Conservation (phyloP, 2,329 filamentous ascomycete genomes). For the Coniochaeta sp. region DNA sequence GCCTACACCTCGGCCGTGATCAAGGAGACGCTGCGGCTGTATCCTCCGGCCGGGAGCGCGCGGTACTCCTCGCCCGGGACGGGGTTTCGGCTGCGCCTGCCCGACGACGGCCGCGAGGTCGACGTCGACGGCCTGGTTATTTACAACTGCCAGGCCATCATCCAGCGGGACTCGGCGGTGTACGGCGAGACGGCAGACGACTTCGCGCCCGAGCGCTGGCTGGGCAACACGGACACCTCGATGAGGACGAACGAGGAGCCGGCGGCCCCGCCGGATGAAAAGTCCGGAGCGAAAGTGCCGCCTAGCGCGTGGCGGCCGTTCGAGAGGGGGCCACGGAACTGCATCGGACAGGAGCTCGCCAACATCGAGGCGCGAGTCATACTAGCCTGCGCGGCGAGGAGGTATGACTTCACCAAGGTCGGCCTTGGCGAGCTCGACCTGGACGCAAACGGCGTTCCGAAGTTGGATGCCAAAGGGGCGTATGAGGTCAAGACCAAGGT, state of each 20-base stretch:
- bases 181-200: conserved; percentile 25
- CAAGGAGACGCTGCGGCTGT: conserved; percentile 27
- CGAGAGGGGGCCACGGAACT: conserved; percentile 43
- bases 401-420: conserved; percentile 23
- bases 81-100: conserved; percentile 19
- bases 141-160: conserved; percentile 24
- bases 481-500: conserved; percentile 16
- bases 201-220: conserved; percentile 33
- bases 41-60: conserved; percentile 24
- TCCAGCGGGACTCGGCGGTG: conserved; percentile 25
- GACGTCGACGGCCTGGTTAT: conserved; percentile 26
- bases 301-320: conserved; percentile 44
- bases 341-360: conserved; percentile 48
- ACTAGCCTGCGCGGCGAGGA: conserved; percentile 18
- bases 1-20: conserved; percentile 27
- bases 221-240: conserved; percentile 19
- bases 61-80: conserved; percentile 17
- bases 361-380: conserved; percentile 25
- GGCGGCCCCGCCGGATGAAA: conserved; percentile 3
- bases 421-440: conserved; percentile 19
- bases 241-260: conserved; percentile 10
- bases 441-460: conserved; percentile 13
- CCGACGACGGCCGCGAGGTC: conserved; percentile 16
- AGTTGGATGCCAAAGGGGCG: conserved; percentile 15
- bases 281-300: conserved; percentile 10